Evolutionary conservation across 2,329 filamentous ascomycete species (phyloP).

Genomic region (Alternaria gaisen): DNA sequence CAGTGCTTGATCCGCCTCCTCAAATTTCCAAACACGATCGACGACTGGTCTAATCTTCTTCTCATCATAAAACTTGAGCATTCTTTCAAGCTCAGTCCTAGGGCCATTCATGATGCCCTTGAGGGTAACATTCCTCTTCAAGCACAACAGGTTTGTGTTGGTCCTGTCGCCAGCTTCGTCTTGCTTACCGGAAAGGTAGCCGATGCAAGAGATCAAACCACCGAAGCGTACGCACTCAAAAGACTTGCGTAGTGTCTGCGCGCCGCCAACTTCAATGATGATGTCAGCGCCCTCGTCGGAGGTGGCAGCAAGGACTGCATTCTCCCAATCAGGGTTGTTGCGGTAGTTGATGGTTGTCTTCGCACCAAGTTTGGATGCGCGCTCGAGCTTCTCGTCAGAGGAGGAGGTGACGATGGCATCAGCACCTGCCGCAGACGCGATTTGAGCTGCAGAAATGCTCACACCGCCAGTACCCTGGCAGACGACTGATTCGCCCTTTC

Average conservation of each 20-base stretch:
- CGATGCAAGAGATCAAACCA: constrained; percentile 53
- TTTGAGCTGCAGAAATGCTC: constrained; percentile 52
- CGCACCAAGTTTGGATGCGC: constrained; percentile 65
- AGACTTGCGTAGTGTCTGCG: constrained; percentile 58
- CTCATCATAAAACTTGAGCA: constrained; percentile 54
- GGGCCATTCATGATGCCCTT: constrained; percentile 71
- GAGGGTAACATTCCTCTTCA: constrained; percentile 61
- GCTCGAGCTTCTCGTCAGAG: constrained; percentile 62
- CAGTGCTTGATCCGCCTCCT: constrained; percentile 40
- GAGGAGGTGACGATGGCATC: constrained; percentile 67
- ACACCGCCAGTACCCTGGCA: constrained; percentile 58
- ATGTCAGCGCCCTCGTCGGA: constrained; percentile 56
- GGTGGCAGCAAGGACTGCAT: constrained; percentile 61
- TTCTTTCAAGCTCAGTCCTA: constrained; percentile 60
- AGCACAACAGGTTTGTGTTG: constrained; percentile 67
- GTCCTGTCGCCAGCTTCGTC: constrained; percentile 63
- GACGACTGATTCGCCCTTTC: constrained; percentile 49
- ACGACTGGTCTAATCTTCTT: constrained; percentile 55
- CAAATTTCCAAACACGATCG: constrained; percentile 52
- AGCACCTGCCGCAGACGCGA: constrained; percentile 55
- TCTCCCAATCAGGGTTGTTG: constrained; percentile 66
- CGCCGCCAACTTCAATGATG: constrained; percentile 62
- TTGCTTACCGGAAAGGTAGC: constrained; percentile 61
- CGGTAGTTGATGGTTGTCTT: constrained; percentile 70
- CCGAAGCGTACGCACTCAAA: constrained; percentile 56